Evolutionary conservation across 306 rosid species (phyloP).

Genomic region (Pyrus pyrifolia): DNA sequence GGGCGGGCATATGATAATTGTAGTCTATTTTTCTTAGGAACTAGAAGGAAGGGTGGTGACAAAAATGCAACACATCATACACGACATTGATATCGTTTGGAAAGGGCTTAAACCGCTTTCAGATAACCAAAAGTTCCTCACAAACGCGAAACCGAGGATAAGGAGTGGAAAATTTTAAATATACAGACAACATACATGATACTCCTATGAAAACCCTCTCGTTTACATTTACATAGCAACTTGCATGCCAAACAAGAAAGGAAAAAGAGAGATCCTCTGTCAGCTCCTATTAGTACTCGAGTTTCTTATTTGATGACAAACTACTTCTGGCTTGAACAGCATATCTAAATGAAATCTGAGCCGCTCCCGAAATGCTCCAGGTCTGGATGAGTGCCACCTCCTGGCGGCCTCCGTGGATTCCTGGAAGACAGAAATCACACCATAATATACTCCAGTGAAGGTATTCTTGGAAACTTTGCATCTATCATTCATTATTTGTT

Average conservation of each 20-base stretch:
- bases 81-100: not conserved
- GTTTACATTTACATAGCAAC: not conserved
- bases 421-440: slow-evolving; percentile 26
- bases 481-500: not conserved
- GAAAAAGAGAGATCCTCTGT: not conserved
- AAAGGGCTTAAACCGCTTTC: no score
- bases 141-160: no score
- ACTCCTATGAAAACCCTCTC: not conserved
- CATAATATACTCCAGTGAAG: not conserved
- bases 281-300: not conserved
- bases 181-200: not conserved
- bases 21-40: not conserved
- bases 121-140: not conserved
- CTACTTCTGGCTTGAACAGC: not conserved
- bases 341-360: slow-evolving; percentile 62
- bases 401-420: slow-evolving; percentile 51
- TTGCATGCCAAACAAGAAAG: not conserved
- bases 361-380: slow-evolving; percentile 57
- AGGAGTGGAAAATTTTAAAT: not conserved
- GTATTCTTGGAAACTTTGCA: not conserved
- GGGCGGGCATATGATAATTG: not conserved
- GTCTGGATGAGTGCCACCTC: slow-evolving; percentile 70
- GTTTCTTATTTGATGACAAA: not conserved
- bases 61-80: not conserved
- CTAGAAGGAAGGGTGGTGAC: not conserved